phyloP scores from a whole-genome alignment of 305 asterid genomes.

The Petunia hybrid region DNA sequence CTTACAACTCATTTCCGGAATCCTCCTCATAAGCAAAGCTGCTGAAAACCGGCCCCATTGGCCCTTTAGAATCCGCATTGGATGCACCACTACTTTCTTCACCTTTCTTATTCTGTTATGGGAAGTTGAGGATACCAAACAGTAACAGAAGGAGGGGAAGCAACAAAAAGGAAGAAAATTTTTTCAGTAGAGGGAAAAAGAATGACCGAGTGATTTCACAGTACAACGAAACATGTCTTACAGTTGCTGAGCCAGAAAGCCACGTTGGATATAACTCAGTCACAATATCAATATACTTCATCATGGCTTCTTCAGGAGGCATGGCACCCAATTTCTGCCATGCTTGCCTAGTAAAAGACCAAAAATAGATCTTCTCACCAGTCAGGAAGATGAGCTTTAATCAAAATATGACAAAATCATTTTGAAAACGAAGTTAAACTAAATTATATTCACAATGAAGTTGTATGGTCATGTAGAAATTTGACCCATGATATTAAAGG shows the following conservation, averaged over 20 bases:
- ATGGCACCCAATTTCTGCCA: slow-evolving; percentile 95
- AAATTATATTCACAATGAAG: too few relatives aligned
- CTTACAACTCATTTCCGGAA: slow-evolving; percentile 77
- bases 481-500: too few relatives aligned
- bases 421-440: too few relatives aligned
- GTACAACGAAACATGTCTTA: slow-evolving; percentile 51
- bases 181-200: neutral
- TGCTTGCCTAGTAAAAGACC: slow-evolving; percentile 78
- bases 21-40: slow-evolving; percentile 75
- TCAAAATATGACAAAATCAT: too few relatives aligned
- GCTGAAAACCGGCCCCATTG: slow-evolving; percentile 98
- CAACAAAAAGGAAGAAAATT: slow-evolving; percentile 31
- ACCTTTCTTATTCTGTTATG: slow-evolving; percentile 59
- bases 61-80: slow-evolving; percentile 65
- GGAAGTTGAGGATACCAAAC: slow-evolving; percentile 34
- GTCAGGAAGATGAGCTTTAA: slow-evolving; percentile 11
- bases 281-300: slow-evolving; percentile 82
- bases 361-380: slow-evolving; percentile 35
- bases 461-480: too few relatives aligned
- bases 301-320: slow-evolving; percentile 99
- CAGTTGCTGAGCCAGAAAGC: slow-evolving; percentile 68
- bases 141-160: neutral
- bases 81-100: slow-evolving; percentile 52
- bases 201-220: neutral
- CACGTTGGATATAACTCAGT: slow-evolving; percentile 86